These are phyloP conservation scores for Letharia columbiana DNA, from an alignment of 495 filamentous ascomycete genomes.

Conservation along the genomic window DNA sequence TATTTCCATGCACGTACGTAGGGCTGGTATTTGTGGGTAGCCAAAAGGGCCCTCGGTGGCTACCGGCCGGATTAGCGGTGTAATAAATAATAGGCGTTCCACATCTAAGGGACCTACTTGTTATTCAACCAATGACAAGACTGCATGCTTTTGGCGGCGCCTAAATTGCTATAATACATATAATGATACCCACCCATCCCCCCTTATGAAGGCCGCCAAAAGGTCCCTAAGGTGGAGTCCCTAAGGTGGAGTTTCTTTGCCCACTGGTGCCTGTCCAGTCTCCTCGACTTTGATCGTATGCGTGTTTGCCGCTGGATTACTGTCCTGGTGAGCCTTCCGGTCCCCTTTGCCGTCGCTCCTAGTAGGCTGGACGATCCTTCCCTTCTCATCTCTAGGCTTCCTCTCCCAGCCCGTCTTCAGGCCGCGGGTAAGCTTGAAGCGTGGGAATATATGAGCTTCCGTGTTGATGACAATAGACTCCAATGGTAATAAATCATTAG, in stretches of 20 bases:
- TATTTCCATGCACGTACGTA: too few species aligned
- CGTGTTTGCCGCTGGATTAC: neutral
- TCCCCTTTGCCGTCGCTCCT: constrained; percentile 11
- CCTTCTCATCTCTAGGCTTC: constrained; percentile 45
- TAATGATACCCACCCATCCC: neutral
- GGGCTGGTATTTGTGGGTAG: too few species aligned
- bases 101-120: neutral
- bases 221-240: neutral
- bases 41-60: neutral
- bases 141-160: neutral
- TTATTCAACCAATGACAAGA: neutral
- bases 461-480: constrained; percentile 89
- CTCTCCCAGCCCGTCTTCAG: constrained; percentile 85
- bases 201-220: neutral
- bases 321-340: neutral
- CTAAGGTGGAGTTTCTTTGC: neutral
- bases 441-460: constrained; percentile 84
- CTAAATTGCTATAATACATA: constrained; percentile 2
- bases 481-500: constrained; percentile 71
- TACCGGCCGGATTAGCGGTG: neutral
- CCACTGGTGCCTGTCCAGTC: neutral
- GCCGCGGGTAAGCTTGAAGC: constrained; percentile 68
- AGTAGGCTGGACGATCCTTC: constrained; percentile 27
- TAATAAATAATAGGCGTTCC: neutral
- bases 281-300: constrained; percentile 9